Conservation (phyloP, 441 rosid genomes). For the Populus hybrid region DNA sequence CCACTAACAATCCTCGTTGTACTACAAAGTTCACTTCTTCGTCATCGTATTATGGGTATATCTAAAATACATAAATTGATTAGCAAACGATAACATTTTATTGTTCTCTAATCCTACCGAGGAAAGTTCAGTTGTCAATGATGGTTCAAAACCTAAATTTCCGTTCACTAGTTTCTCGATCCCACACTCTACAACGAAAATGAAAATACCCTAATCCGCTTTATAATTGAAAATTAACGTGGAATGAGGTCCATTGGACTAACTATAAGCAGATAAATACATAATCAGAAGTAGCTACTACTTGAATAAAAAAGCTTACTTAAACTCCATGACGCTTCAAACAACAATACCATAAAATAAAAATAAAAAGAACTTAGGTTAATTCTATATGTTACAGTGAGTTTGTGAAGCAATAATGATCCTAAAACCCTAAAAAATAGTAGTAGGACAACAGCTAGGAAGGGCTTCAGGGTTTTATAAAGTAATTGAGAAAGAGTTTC, state of each 20-base stretch:
- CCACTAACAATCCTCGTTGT: background rate
- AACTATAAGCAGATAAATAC: background rate
- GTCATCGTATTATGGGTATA: background rate
- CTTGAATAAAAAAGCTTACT: background rate
- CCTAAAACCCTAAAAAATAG: conserved; percentile 12
- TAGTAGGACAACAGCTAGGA: background rate
- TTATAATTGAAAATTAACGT: too few relatives aligned
- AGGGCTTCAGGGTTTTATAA: conserved; percentile 3
- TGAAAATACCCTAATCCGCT: background rate
- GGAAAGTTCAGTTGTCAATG: background rate
- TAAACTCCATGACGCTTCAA: background rate
- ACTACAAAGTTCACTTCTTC: background rate
- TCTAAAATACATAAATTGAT: too few relatives aligned
- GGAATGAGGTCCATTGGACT: background rate
- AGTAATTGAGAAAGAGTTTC: background rate
- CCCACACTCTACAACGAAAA: background rate
- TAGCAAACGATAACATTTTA: background rate
- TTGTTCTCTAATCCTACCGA: background rate
- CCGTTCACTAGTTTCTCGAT: background rate
- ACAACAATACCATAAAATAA: background rate
- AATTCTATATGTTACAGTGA: background rate
- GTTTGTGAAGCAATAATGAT: background rate
- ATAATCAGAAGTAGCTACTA: background rate
- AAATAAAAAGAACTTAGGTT: background rate
- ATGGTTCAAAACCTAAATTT: background rate